Evolutionary conservation across 1,284 basidiomycete species (phyloP).

Genomic region (Inonotus hispidus): DNA sequence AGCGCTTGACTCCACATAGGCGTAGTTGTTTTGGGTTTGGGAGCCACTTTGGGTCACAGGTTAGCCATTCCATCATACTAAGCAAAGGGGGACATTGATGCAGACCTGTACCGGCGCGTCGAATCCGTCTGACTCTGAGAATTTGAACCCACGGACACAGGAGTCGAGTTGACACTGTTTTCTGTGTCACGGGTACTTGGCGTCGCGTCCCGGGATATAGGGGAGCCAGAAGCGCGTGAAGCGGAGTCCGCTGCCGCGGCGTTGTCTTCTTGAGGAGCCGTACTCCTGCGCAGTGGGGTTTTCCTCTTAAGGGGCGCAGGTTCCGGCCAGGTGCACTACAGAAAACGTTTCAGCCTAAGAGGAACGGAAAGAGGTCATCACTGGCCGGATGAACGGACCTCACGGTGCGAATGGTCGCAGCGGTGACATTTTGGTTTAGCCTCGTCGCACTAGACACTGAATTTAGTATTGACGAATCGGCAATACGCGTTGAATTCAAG

Average conservation of each 20-base stretch:
- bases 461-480: constrained; percentile 12
- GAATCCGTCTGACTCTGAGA: background rate
- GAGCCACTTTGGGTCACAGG: constrained; percentile 2
- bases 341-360: constrained; percentile 8
- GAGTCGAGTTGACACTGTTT: background rate
- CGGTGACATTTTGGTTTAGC: constrained; percentile 74
- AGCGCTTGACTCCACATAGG: constrained; percentile 1
- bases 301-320: constrained; percentile 59
- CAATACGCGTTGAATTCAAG: constrained; percentile 13
- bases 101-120: constrained; percentile 13
- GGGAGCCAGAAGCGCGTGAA: constrained; percentile 16
- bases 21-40: constrained; percentile 5
- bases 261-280: constrained; percentile 12
- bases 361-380: background rate
- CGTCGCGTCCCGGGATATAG: constrained; percentile 14
- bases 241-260: constrained; percentile 13
- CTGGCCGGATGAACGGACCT: constrained; percentile 39
- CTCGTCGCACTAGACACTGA: constrained; percentile 63
- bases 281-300: constrained; percentile 25
- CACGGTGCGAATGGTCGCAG: constrained; percentile 72
- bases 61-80: background rate
- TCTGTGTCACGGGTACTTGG: constrained; percentile 12
- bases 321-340: constrained; percentile 79
- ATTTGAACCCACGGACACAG: background rate
- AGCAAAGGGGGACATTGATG: background rate